Conservation (phyloP, 75 land plant species). For the Pinus taeda region DNA sequence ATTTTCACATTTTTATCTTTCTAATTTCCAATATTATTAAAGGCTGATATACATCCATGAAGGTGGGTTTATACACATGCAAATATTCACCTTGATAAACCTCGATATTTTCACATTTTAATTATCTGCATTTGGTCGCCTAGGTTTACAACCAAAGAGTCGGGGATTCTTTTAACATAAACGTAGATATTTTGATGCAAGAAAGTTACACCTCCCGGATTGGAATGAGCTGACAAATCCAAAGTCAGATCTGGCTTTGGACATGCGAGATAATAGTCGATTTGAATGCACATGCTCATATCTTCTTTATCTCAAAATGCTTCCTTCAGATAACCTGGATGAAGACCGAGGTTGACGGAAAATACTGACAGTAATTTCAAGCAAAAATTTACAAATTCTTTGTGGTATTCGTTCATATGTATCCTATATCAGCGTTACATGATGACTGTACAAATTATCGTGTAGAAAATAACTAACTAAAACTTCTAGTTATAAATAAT, state of each 20-base stretch:
- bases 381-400: too few relatives aligned
- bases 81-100: too few relatives aligned
- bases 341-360: slow-evolving; percentile 23
- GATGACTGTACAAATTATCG: background rate
- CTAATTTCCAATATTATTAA: too few relatives aligned
- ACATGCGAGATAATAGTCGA: slow-evolving; percentile 45
- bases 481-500: too few relatives aligned
- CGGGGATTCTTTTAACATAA: slow-evolving; percentile 15
- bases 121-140: slow-evolving; percentile 15
- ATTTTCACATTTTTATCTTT: too few relatives aligned
- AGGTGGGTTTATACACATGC: too few relatives aligned
- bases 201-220: slow-evolving; percentile 29
- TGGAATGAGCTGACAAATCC: slow-evolving; percentile 30
- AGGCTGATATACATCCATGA: too few relatives aligned
- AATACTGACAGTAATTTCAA: background rate
- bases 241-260: slow-evolving; percentile 30
- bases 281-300: slow-evolving; percentile 11
- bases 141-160: slow-evolving; percentile 27
- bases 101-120: too few relatives aligned
- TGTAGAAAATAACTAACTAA: background rate
- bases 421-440: too few relatives aligned
- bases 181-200: slow-evolving; percentile 35
- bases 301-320: slow-evolving; percentile 6
- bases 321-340: slow-evolving; percentile 15
- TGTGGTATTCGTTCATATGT: too few relatives aligned